phyloP scores from a whole-genome alignment of 495 filamentous ascomycete genomes.

The Neurospora sp. region DNA sequence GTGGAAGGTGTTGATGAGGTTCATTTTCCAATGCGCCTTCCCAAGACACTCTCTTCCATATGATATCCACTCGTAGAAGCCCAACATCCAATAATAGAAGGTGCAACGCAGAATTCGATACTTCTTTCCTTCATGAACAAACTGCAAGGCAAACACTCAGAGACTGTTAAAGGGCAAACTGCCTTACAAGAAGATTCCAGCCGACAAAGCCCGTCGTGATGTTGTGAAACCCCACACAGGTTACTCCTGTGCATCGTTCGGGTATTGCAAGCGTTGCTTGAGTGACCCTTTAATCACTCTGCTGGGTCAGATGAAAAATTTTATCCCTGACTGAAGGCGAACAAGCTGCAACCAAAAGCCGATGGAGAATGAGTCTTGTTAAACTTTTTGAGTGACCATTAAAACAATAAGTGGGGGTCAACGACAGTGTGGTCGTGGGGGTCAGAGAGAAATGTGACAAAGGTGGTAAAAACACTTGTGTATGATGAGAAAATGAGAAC shows the following conservation, averaged over 20 bases:
- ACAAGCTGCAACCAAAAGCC: background rate
- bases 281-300: background rate
- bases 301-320: background rate
- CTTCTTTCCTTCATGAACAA: background rate
- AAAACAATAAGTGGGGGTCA: background rate
- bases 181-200: background rate
- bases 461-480: background rate
- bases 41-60: background rate
- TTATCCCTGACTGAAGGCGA: background rate
- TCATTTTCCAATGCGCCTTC: background rate
- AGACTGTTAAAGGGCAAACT: background rate
- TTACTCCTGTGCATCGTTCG: background rate
- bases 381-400: background rate
- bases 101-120: background rate
- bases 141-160: background rate
- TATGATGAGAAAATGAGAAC: background rate
- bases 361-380: background rate
- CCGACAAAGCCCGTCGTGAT: background rate
- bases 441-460: background rate
- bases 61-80: background rate
- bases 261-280: background rate
- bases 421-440: background rate
- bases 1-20: background rate
- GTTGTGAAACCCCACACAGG: background rate
- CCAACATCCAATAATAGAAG: background rate